Evolutionary conservation across 768 basidiomycete species (phyloP), one percentile per base, ranked within the genome.

Genomic region (Gelatoporia subvermispora): DNA sequence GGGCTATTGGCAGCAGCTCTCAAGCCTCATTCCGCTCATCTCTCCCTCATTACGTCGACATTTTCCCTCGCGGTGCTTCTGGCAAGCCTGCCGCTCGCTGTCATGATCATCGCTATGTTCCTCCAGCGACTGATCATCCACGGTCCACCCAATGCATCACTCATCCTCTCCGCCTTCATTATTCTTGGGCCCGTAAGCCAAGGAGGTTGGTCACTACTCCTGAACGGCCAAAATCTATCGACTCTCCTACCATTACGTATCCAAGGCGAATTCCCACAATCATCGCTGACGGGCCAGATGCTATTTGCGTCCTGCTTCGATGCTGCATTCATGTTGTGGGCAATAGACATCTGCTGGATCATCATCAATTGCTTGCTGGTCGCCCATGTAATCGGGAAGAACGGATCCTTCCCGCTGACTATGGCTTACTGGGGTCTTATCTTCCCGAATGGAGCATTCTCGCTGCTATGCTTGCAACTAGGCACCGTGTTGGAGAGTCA

Each of bases 371-470:
- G 72, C n/a, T 60, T 66, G 45, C 71, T 71, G 8, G 65, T 78
- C 23, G 59, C 36, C 8, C 59, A 67, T 21, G 65, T 68, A n/a
- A 11, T 64, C 16, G 64, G 51, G 47, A 51, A 62, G 18, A 39
- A 35, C 16, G 54, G 58, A n/a, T 65, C 57, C 1, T 47, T 78
- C 5, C 66, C 67, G 0, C 79, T 81, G 52, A 64, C 70, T 7
- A 53, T 80, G 48, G 67, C 68, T 0, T 78, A 75, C 56, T 81
- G 79, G 78, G 79, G 77, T 3, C 65, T 74, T 15, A 65, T 80
- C 51, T 81, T 81, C 68, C 79, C 79, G 18, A 77, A 73, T 58
- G 79, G 70, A 4, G 76, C 76, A 3, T 79, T 73, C 55, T 70
- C 74, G 9, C 51, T 79, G 15, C 65, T 77, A 18, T 74, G 73